These are phyloP conservation scores for Ogataea angusta DNA, from an alignment of 805 yeast species.

Conservation along the genomic window DNA sequence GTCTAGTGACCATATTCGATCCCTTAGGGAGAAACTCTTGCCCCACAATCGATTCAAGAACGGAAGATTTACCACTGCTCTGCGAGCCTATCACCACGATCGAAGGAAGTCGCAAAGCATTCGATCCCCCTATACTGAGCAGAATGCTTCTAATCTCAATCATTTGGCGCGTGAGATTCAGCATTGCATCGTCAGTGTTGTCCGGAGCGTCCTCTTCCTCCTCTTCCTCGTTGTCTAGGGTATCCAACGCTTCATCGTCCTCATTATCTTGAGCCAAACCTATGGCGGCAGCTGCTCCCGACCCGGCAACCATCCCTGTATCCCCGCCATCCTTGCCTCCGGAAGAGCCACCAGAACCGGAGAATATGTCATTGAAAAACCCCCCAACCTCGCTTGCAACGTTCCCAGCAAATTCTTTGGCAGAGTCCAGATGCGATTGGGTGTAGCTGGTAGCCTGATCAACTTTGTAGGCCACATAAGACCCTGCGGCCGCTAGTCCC, in stretches of 20 bases:
- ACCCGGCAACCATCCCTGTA: constrained; percentile 42
- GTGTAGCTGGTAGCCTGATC: constrained; percentile 80
- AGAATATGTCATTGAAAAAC: constrained; percentile 28
- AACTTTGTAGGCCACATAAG: constrained; percentile 87
- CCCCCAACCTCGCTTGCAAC: constrained; percentile 43
- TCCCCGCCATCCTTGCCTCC: constrained; percentile 30
- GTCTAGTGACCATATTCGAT: constrained; percentile 94
- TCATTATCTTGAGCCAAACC: constrained; percentile 37
- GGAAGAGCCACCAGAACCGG: constrained; percentile 26
- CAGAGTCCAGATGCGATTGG: constrained; percentile 57
- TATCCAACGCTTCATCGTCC: constrained; percentile 18
- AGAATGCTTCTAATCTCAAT: constrained; percentile 86
- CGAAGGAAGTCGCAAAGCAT: constrained; percentile 81
- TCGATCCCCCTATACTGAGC: constrained; percentile 67
- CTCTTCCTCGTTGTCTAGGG: constrained; percentile 34
- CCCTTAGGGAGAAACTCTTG: constrained; percentile 97
- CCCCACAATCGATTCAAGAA: constrained; percentile 94
- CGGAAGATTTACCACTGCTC: constrained; percentile 96
- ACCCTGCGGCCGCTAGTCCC: constrained; percentile 90
- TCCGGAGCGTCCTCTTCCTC: constrained; percentile 39
- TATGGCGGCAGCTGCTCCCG: constrained; percentile 53
- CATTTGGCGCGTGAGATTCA: constrained; percentile 91
- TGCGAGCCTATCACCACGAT: constrained; percentile 98
- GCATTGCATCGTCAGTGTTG: constrained; percentile 72
- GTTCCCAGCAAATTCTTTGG: constrained; percentile 60